These are phyloP conservation scores for Wickerhamiella qilinensis DNA, from an alignment of 805 yeast genomes.

Conservation along the genomic window DNA sequence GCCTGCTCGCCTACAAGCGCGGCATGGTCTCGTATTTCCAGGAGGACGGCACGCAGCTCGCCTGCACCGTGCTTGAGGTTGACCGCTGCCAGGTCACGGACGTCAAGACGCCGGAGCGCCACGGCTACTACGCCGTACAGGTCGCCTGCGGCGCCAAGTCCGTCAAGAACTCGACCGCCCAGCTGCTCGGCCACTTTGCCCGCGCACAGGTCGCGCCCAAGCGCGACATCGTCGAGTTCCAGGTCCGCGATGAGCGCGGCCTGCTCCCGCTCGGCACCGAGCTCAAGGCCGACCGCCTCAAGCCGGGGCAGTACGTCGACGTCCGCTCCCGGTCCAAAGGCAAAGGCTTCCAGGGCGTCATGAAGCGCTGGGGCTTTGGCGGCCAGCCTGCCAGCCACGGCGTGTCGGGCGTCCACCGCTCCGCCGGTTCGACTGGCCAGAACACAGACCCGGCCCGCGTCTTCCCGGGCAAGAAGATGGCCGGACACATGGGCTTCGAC, in stretches of 20 bases:
- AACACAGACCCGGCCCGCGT: slow-evolving; percentile 93
- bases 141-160: slow-evolving; percentile 67
- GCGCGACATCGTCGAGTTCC: slow-evolving; percentile 56
- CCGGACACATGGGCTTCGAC: slow-evolving; percentile 86
- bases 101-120: slow-evolving; percentile 49
- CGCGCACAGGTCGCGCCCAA: slow-evolving; percentile 78
- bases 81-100: slow-evolving; percentile 75
- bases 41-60: slow-evolving; percentile 46
- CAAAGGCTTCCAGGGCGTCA: slow-evolving; percentile 95
- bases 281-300: slow-evolving; percentile 69
- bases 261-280: slow-evolving; percentile 64
- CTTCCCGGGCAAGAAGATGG: slow-evolving; percentile 94
- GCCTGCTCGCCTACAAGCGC: slow-evolving; percentile 64
- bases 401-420: slow-evolving; percentile 82
- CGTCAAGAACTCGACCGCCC: slow-evolving; percentile 43
- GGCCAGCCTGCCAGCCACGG: slow-evolving; percentile 94
- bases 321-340: slow-evolving; percentile 69
- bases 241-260: slow-evolving; percentile 50
- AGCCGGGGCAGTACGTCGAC: slow-evolving; percentile 72
- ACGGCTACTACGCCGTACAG: slow-evolving; percentile 77
- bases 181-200: slow-evolving; percentile 59
- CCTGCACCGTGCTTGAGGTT: slow-evolving; percentile 79
- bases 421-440: slow-evolving; percentile 95
- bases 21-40: slow-evolving; percentile 82
- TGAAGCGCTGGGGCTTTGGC: slow-evolving; percentile 81